Conservation (phyloP, 257 asterid species). For the Solanum clarkiae region DNA sequence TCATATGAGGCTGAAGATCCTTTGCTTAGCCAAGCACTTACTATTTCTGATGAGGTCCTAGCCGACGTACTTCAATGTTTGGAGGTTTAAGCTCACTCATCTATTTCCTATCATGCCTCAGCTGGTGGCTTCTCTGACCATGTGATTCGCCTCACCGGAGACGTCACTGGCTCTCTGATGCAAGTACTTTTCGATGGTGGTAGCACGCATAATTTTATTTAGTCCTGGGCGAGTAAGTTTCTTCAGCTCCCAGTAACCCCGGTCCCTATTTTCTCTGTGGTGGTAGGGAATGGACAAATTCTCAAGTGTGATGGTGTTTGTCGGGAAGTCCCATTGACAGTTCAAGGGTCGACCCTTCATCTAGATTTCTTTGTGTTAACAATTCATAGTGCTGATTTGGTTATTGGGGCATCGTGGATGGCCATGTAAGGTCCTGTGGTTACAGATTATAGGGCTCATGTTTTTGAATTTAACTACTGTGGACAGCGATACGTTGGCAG, state of each 20-base stretch:
- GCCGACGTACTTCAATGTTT: not conserved
- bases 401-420: not conserved
- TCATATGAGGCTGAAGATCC: not conserved
- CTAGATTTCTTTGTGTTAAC: not conserved
- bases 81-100: not conserved
- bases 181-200: not conserved
- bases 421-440: not conserved
- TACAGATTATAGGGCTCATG: not conserved
- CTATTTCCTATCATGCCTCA: not conserved
- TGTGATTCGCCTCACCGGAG: not conserved
- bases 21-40: not conserved
- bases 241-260: not conserved
- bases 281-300: not conserved
- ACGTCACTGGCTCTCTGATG: too few relatives aligned
- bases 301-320: not conserved
- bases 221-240: not conserved
- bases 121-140: rapidly evolving
- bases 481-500: not conserved
- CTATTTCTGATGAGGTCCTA: not conserved
- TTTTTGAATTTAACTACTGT: not conserved
- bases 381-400: not conserved
- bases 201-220: not conserved
- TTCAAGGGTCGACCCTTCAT: not conserved
- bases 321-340: not conserved
- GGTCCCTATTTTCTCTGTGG: not conserved